Percentiles rank a stretch among this genome's conserved stretches.
Evolutionary conservation across 2,329 filamentous ascomycete genomes (phyloP).

Genomic region (Remersonia thermophila): DNA sequence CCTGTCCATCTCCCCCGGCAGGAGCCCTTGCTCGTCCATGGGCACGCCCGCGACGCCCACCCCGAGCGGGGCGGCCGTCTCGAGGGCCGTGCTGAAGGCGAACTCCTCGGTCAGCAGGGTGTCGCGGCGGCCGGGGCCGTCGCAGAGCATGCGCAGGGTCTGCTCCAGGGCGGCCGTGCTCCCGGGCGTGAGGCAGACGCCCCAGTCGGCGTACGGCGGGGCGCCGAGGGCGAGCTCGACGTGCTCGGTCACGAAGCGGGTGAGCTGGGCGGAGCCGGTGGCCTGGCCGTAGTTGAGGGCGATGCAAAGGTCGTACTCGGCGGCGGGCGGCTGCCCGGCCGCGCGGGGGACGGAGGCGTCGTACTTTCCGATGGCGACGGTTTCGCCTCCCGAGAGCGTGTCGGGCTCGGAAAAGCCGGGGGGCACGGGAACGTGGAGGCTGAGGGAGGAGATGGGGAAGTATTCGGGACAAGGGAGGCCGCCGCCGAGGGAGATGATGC

Average conservation of each 20-base stretch:
- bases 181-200: constrained; percentile 68
- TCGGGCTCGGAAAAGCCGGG: constrained; percentile 61
- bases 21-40: constrained; percentile 42
- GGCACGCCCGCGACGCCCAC: constrained; percentile 37
- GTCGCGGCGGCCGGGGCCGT: constrained; percentile 51
- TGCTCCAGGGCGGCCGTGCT: constrained; percentile 81
- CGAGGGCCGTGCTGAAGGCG: constrained; percentile 65
- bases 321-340: constrained; percentile 6
- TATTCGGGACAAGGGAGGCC: constrained; percentile 80
- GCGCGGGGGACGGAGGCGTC: constrained; percentile 39
- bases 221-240: constrained; percentile 72
- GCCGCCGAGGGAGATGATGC: constrained; percentile 82
- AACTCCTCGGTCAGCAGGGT: constrained; percentile 80
- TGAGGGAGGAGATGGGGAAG: constrained; percentile 78
- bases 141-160: constrained; percentile 68
- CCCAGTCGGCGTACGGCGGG: constrained; percentile 86
- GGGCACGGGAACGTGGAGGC: constrained; percentile 57
- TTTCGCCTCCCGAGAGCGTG: constrained; percentile 45
- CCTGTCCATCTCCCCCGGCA: constrained; percentile 39
- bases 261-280: constrained; percentile 70
- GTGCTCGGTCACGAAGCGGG: constrained; percentile 88
- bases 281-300: constrained; percentile 91
- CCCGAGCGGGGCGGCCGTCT: constrained; percentile 43
- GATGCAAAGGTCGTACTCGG: constrained; percentile 63
- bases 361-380: constrained; percentile 65